A percentile compares a stretch with the other conserved stretches of the same genome.
These are phyloP conservation scores for Aspergillus saccharolyticus DNA, from an alignment of 495 filamentous ascomycete species.

Conservation along the genomic window DNA sequence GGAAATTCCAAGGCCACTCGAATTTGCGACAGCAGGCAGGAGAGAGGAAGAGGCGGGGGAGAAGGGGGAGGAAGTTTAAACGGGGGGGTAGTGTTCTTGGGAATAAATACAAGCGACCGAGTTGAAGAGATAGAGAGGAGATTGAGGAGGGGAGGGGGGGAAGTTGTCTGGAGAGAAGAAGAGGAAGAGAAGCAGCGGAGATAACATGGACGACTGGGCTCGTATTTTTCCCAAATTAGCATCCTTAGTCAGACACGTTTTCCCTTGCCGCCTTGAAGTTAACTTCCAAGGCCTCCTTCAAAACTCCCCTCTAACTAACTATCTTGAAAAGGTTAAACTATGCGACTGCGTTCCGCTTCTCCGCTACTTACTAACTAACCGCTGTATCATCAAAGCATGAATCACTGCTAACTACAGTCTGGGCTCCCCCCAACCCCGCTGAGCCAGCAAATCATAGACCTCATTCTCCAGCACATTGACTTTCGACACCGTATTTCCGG, in stretches of 20 bases:
- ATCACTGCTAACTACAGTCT: conserved; percentile 12
- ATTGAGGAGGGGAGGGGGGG: background rate
- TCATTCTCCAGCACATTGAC: conserved; percentile 36
- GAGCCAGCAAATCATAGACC: conserved; percentile 40
- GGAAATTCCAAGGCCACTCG: conserved; percentile 17
- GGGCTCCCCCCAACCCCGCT: conserved; percentile 37
- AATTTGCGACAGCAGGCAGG: conserved; percentile 10
- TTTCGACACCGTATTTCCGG: conserved; percentile 46
- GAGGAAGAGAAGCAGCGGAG: background rate
- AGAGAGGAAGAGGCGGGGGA: conserved; percentile 1
- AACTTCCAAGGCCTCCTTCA: too few relatives aligned
- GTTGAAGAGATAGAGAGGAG: background rate
- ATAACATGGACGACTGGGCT: background rate
- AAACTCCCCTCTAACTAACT: background rate
- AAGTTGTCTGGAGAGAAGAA: background rate
- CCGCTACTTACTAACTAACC: too few relatives aligned
- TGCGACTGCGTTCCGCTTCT: too few relatives aligned
- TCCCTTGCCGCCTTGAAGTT: background rate
- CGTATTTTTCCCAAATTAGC: background rate
- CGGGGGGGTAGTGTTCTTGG: background rate
- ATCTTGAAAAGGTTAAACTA: background rate
- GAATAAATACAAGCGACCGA: background rate
- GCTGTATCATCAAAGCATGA: too few relatives aligned
- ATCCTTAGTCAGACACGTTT: background rate
- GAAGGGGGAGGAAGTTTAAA: background rate